Percentiles rank a stretch among this genome's conserved stretches.
Conservation (phyloP, 371 early-diverging fungal genomes). For the Lichtheimia ornata region DNA sequence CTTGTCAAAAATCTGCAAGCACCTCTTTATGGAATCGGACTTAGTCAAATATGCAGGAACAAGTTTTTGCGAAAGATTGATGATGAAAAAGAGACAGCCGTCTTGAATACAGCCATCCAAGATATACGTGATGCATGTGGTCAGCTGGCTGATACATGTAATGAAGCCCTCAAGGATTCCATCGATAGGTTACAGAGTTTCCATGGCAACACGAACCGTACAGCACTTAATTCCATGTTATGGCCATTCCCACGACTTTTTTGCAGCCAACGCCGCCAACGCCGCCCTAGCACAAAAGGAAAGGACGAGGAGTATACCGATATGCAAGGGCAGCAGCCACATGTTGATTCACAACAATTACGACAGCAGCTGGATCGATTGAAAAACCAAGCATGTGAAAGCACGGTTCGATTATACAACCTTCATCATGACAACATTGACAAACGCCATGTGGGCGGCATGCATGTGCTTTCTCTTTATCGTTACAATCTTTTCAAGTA, state of each 20-base stretch:
- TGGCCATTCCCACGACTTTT: slow-evolving; percentile 42
- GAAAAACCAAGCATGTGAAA: slow-evolving; percentile 1
- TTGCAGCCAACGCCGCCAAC: neutral
- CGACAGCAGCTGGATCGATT: neutral
- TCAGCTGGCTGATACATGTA: slow-evolving; percentile 9
- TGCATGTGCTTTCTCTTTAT: slow-evolving; percentile 14
- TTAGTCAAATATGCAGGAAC: slow-evolving; percentile 22
- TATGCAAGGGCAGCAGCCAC: neutral
- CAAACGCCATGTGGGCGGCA: slow-evolving; percentile 7
- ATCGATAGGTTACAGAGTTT: slow-evolving; percentile 10
- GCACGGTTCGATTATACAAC: neutral
- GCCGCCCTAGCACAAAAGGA: neutral
- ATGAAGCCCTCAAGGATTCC: slow-evolving; percentile 9
- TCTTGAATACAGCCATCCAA: slow-evolving; percentile 7
- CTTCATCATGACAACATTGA: slow-evolving; percentile 5
- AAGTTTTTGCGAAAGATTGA: neutral
- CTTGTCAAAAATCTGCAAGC: slow-evolving; percentile 27
- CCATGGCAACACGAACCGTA: slow-evolving; percentile 22
- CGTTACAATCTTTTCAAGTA: slow-evolving; percentile 16
- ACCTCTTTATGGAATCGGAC: slow-evolving; percentile 37
- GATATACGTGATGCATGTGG: slow-evolving; percentile 5
- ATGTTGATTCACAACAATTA: slow-evolving; percentile 6
- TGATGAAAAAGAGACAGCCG: neutral
- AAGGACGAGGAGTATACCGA: slow-evolving; percentile 1
- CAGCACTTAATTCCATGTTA: slow-evolving; percentile 25